Evolutionary conservation across 345 rosid species (phyloP).

Genomic region (Clausena lansium): DNA sequence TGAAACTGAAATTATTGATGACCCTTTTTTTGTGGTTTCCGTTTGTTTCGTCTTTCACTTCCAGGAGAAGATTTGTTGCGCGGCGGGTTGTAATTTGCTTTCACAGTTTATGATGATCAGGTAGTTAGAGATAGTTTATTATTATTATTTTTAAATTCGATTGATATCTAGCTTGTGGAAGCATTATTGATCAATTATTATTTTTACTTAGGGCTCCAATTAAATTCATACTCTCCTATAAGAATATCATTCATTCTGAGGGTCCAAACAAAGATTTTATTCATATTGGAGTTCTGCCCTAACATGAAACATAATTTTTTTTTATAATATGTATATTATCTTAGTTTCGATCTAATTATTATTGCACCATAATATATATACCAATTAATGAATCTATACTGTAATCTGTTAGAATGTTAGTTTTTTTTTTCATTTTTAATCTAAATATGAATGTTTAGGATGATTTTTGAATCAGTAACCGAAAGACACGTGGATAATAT

Average conservation of each 20-base stretch:
- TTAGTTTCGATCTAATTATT: neutral
- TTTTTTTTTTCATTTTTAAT: no score
- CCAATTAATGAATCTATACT: neutral
- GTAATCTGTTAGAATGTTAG: neutral
- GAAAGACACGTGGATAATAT: no score
- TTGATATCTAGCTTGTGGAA: neutral
- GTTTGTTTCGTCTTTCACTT: conserved; percentile 5
- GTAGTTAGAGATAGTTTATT: neutral
- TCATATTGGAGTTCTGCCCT: neutral
- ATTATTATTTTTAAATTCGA: neutral
- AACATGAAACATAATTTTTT: neutral
- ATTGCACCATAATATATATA: neutral
- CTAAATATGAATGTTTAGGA: no score
- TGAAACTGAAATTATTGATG: neutral
- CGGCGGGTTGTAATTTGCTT: neutral
- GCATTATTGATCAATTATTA: neutral
- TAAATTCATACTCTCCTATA: neutral
- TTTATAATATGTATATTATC: neutral
- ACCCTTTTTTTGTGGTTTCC: neutral
- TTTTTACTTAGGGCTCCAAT: no score
- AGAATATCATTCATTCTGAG: neutral
- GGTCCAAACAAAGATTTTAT: neutral
- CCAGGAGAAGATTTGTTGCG: neutral
- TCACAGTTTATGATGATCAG: neutral
- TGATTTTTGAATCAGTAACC: no score